These are phyloP conservation scores for Moricandia arvensis DNA, from an alignment of 345 rosid species.

Conservation along the genomic window DNA sequence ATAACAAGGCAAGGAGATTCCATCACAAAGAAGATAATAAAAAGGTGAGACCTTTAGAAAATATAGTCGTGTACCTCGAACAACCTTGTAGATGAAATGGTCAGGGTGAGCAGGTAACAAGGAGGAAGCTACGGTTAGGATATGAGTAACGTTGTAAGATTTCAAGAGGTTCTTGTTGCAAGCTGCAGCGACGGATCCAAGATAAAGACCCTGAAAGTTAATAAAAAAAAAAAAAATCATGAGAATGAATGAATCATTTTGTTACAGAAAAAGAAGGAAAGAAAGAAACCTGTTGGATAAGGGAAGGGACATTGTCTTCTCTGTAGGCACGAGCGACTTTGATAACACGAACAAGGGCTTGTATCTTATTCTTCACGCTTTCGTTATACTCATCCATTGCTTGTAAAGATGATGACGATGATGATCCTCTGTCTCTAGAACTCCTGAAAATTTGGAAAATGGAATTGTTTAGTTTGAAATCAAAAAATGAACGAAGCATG, in stretches of 20 bases:
- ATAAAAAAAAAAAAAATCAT: not conserved
- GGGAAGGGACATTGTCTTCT: slow-evolving; percentile 50
- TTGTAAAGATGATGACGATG: slow-evolving; percentile 12
- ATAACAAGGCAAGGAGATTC: not conserved
- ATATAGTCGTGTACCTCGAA: slow-evolving; percentile 34
- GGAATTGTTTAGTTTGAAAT: no score
- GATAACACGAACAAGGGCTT: slow-evolving; percentile 49
- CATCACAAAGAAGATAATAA: not conserved
- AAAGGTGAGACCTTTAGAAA: not conserved
- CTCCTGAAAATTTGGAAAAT: slow-evolving; percentile 24
- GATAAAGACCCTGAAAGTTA: slow-evolving; percentile 53
- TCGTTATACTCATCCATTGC: slow-evolving; percentile 44
- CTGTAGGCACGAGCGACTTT: slow-evolving; percentile 40
- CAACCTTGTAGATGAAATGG: slow-evolving; percentile 45
- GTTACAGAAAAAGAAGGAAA: not conserved
- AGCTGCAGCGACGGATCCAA: slow-evolving; percentile 54
- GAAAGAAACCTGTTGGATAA: slow-evolving; percentile 59
- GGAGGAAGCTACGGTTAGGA: slow-evolving; percentile 47
- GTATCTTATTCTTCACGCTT: slow-evolving; percentile 42
- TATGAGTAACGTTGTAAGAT: slow-evolving; percentile 44
- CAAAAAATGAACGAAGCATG: no score
- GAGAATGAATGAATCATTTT: not conserved
- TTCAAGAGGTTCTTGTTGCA: slow-evolving; percentile 44
- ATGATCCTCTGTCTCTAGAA: slow-evolving; percentile 22
- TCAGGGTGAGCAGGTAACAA: slow-evolving; percentile 42